Conservation (phyloP, 371 early-diverging fungal genomes). For the Lichtheimia hyalospora region DNA sequence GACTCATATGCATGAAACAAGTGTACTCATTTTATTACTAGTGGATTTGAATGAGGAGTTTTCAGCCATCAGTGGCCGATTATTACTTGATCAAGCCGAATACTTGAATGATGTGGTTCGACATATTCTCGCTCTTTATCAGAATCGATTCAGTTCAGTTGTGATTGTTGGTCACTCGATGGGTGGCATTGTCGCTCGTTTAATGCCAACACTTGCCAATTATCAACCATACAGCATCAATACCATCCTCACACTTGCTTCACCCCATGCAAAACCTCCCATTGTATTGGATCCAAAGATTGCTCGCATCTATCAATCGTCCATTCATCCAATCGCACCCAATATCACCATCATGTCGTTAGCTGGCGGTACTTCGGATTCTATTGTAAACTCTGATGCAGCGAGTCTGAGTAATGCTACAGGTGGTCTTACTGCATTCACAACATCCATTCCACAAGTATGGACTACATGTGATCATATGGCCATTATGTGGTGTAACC, state of each 20-base stretch:
- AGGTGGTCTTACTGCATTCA: constrained; percentile 70
- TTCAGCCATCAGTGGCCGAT: constrained; percentile 80
- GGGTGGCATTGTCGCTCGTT: constrained; percentile 93
- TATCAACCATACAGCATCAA: constrained; percentile 66
- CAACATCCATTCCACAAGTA: constrained; percentile 78
- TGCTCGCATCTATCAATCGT: constrained; percentile 53
- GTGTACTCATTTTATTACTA: too few species aligned
- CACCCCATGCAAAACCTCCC: constrained; percentile 86
- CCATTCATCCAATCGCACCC: constrained; percentile 6
- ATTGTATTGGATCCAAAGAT: constrained; percentile 71
- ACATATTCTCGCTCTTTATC: constrained; percentile 74
- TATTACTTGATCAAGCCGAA: constrained; percentile 83
- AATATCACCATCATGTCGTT: constrained; percentile 79
- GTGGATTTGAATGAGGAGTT: constrained; percentile 93
- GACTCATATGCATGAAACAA: too few species aligned
- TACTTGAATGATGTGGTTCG: constrained; percentile 83
- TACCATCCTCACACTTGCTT: constrained; percentile 86
- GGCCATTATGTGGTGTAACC: constrained; percentile 93
- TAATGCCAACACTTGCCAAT: constrained; percentile 67
- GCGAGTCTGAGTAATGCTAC: constrained; percentile 55
- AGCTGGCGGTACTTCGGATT: constrained; percentile 88
- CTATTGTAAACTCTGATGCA: constrained; percentile 75
- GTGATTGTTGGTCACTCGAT: constrained; percentile 91
- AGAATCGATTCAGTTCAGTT: constrained; percentile 59
- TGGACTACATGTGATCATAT: constrained; percentile 92